Evolutionary conservation across 1,139 yeast genomes (phyloP), one percentile per base, ranked within the genome.

Genomic region (Geotrichum restrictum): DNA sequence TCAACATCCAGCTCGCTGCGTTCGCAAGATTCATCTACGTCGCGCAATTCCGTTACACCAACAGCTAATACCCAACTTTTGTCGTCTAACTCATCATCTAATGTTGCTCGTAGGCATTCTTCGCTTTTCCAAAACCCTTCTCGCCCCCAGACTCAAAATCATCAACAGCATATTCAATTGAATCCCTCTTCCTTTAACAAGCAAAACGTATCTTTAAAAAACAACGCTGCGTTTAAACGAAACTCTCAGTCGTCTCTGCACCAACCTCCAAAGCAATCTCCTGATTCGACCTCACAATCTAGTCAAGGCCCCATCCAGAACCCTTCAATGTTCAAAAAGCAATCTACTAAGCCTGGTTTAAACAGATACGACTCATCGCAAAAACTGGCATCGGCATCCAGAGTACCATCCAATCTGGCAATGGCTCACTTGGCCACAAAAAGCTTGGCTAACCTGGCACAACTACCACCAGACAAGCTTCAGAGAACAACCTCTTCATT

Each of bases 401-500:
- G 19, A 14, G 48, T 34, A 10, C 47, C 53, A 10, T 47, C 51
- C 16, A 43, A 41, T 14, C 34, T 46, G 11, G 41, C 51, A 3
- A 47, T 43, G 54, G 31, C 48, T 10, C 48, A 43, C 19, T 14
- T 43, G 42, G 45, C 44, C 10, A 27, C 54, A 8, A 39, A 47
- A 27, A 47, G 45, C 34, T 18, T 48, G 4, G 38, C 36, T 4
- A 45, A 43, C 11, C 41, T 43, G 11, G 48, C 45, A 4, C 48
- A 37, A 18, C 32, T 21, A 14, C 29, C 18, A 14, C 41, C 45
- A 3, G 31, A 36, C 6, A 51, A 45, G 2, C 47, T 47, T 19
- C 48, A 41, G 4, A 19, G 51, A 33, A 46, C 43, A 14, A 46
- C 27, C 16, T 51, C 54, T 1, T 51, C 54, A 8, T 22, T 51